Evolutionary conservation across 176 grass and related monocot genomes (phyloP).

Genomic region (Bothriochloa decipiens): DNA sequence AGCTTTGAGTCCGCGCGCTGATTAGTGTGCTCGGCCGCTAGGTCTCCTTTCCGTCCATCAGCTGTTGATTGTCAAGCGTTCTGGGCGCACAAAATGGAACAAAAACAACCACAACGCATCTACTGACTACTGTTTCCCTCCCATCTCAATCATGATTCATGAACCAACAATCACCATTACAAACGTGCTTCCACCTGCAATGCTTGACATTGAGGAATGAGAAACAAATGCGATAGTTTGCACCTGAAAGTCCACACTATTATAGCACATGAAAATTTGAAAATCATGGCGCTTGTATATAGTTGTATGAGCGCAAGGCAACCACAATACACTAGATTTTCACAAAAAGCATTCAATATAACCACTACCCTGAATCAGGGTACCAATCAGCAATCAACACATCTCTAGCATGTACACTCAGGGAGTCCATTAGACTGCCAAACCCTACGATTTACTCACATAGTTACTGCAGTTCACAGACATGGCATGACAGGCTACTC

Average conservation of each 20-base stretch:
- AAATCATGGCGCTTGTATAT: neutral
- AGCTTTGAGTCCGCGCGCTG: no score
- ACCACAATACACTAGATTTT: neutral
- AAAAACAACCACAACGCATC: neutral
- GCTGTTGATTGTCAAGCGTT: no score
- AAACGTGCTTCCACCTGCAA: neutral
- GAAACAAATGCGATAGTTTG: neutral
- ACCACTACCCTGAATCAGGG: slow-evolving; percentile 37
- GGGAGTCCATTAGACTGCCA: neutral
- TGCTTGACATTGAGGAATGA: neutral
- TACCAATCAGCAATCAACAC: slow-evolving; percentile 25
- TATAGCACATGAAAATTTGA: neutral
- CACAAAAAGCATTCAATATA: slow-evolving; percentile 16
- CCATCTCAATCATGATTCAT: neutral
- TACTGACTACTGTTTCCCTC: neutral
- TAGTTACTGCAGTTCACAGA: neutral
- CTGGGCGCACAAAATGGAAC: neutral
- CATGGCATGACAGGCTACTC: neutral
- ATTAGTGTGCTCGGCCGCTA: no score
- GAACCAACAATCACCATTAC: neutral
- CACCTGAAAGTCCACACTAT: neutral
- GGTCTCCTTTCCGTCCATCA: no score
- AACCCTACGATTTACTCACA: neutral
- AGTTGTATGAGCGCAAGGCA: neutral
- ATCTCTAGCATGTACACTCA: slow-evolving; percentile 44